A percentile compares a stretch with the other conserved stretches of the same genome.
Evolutionary conservation across 345 rosid genomes (phyloP).

Genomic region (Melaleuca quinquenervia): DNA sequence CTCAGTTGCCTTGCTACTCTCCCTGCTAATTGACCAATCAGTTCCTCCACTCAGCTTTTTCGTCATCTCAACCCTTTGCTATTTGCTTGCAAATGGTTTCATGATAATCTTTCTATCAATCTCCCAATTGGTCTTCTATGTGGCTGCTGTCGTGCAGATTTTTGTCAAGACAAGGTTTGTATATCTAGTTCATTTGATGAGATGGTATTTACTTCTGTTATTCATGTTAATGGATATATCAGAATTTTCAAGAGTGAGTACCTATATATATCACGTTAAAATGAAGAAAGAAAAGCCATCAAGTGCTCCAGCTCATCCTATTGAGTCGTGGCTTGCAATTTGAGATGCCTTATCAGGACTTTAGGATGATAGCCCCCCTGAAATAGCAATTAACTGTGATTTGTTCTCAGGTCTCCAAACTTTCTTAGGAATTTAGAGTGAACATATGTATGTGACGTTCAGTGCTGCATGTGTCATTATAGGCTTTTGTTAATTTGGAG

Average conservation of each 20-base stretch:
- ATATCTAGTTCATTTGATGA: not conserved
- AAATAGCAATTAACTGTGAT: not conserved
- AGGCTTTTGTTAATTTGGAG: constrained; percentile 23
- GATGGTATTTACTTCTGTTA: not conserved
- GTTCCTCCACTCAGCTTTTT: constrained; percentile 68
- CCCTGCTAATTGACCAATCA: constrained; percentile 56
- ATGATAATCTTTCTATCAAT: constrained; percentile 40
- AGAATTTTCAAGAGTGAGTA: not conserved
- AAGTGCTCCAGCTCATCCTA: not conserved
- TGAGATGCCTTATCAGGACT: not conserved
- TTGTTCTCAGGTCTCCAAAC: not conserved
- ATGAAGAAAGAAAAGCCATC: not conserved
- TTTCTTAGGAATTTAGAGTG: not conserved
- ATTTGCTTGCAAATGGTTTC: constrained; percentile 64
- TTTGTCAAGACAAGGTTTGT: constrained; percentile 61
- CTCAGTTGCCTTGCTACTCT: constrained; percentile 35
- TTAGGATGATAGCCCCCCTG: not conserved
- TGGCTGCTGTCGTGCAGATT: constrained; percentile 54
- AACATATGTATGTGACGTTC: not conserved
- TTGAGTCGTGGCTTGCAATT: not conserved
- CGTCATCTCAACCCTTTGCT: constrained; percentile 54
- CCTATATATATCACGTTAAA: not conserved
- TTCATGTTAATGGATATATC: not conserved
- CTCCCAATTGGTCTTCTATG: constrained; percentile 64
- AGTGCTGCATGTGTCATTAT: not conserved